phyloP scores from a whole-genome alignment of 2,329 filamentous ascomycete species.

The Sarocladium brachiariae region DNA sequence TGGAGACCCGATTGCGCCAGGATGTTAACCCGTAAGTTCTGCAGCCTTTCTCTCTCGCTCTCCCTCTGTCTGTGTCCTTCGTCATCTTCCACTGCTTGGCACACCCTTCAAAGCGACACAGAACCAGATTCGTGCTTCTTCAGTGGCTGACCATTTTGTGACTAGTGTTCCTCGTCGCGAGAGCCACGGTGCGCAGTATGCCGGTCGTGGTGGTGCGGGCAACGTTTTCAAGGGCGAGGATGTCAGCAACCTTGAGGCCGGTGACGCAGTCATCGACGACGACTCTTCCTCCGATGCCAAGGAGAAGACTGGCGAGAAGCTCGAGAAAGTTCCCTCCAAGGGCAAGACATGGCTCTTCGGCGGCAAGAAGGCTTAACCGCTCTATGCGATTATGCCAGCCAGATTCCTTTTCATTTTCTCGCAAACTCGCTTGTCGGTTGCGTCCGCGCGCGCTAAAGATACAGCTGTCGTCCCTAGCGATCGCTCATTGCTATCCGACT shows the following conservation, averaged over 20 bases:
- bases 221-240: constrained; percentile 55
- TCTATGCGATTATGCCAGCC: too few relatives aligned
- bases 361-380: constrained; percentile 37
- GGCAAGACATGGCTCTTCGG: constrained; percentile 43
- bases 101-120: too few relatives aligned
- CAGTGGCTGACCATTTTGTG: too few relatives aligned
- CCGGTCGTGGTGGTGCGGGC: constrained; percentile 68
- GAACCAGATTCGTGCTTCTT: too few relatives aligned
- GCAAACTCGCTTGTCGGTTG: too few relatives aligned
- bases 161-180: constrained; percentile 46
- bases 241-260: constrained; percentile 18
- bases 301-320: constrained; percentile 12
- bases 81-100: too few relatives aligned
- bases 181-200: constrained; percentile 54
- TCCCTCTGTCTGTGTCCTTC: too few relatives aligned
- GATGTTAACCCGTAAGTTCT: constrained; percentile 69
- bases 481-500: too few relatives aligned
- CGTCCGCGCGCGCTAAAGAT: too few relatives aligned
- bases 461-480: too few relatives aligned
- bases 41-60: too few relatives aligned
- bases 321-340: constrained; percentile 26
- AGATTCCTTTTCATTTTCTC: background rate
- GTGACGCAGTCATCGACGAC: constrained; percentile 26
- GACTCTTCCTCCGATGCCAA: constrained; percentile 12
- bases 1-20: constrained; percentile 70